A percentile compares a stretch with the other conserved stretches of the same genome.
Conservation (phyloP, 179 eudicot species). For the Nepenthes alata region DNA sequence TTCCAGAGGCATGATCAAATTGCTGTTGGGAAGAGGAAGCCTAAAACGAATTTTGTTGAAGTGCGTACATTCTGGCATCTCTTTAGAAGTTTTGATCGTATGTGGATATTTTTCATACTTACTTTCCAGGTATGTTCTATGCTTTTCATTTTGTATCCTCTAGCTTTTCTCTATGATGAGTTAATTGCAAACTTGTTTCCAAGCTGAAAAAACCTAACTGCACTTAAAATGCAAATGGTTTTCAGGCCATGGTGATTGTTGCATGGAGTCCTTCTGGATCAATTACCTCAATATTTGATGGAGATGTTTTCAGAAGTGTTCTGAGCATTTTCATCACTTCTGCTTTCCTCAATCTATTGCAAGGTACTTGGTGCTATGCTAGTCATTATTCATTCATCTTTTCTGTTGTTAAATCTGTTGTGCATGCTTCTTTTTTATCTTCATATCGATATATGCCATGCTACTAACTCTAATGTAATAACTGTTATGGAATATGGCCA, state of each 20-base stretch:
- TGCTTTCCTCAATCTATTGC: slow-evolving; percentile 73
- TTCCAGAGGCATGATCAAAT: slow-evolving; percentile 48
- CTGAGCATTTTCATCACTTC: slow-evolving; percentile 87
- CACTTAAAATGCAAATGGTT: slow-evolving; percentile 8
- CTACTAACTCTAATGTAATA: no score
- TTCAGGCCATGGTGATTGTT: slow-evolving; percentile 85
- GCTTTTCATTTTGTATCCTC: not conserved
- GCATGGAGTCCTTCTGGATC: slow-evolving; percentile 77
- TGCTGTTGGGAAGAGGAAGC: slow-evolving; percentile 60
- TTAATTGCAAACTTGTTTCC: slow-evolving; percentile 1
- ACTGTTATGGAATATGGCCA: no score
- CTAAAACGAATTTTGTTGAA: slow-evolving; percentile 95
- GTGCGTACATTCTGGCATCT: slow-evolving; percentile 93
- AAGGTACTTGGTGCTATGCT: slow-evolving; percentile 38
- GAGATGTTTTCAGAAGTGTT: slow-evolving; percentile 47
- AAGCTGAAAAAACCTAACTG: slow-evolving; percentile 1
- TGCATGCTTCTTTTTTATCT: not conserved
- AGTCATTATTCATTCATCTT: not conserved
- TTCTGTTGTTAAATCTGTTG: no score
- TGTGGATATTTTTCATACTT: slow-evolving; percentile 87
- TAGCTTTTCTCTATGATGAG: not conserved
- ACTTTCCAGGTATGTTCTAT: slow-evolving; percentile 69
- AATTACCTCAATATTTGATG: slow-evolving; percentile 47
- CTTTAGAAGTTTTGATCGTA: slow-evolving; percentile 85
- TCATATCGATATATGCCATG: no score